phyloP scores from a whole-genome alignment of 1,284 basidiomycete species.

The Ceratorhiza oryzae-sativae region DNA sequence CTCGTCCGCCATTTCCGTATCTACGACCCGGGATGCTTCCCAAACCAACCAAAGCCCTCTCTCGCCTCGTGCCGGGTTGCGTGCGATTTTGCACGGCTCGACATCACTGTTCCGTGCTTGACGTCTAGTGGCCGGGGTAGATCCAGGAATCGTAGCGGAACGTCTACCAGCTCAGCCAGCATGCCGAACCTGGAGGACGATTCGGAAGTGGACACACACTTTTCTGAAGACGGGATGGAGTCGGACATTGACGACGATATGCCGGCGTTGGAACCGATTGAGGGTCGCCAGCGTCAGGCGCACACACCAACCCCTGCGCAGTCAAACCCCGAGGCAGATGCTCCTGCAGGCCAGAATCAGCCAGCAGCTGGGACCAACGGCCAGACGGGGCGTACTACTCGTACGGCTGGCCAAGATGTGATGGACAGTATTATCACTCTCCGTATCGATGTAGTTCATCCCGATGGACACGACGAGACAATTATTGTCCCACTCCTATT shows the following conservation, averaged over 20 bases:
- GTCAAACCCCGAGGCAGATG: neutral
- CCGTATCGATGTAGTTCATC: constrained; percentile 30
- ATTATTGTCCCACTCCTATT: constrained; percentile 36
- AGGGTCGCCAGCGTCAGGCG: neutral
- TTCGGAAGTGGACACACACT: neutral
- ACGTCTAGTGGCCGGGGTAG: neutral
- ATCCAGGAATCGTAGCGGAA: neutral
- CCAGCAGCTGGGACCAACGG: neutral
- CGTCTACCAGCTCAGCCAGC: neutral
- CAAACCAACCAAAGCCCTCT: neutral
- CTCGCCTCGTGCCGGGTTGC: neutral
- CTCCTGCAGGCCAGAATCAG: neutral
- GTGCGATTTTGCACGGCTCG: constrained; percentile 15
- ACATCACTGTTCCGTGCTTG: constrained; percentile 3
- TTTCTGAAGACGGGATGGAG: constrained; percentile 15
- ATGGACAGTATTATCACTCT: constrained; percentile 34
- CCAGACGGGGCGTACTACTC: neutral
- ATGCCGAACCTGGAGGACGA: constrained; percentile 31
- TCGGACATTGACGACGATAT: constrained; percentile 13
- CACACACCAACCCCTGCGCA: neutral
- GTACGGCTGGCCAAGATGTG: neutral
- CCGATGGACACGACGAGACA: constrained; percentile 29
- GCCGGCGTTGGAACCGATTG: constrained; percentile 25
- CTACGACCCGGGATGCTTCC: neutral
- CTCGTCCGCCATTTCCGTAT: neutral